Base-by-base conservation (phyloP, 2,329 filamentous ascomycete species). In the Talaromyces funiculosus region DNA sequence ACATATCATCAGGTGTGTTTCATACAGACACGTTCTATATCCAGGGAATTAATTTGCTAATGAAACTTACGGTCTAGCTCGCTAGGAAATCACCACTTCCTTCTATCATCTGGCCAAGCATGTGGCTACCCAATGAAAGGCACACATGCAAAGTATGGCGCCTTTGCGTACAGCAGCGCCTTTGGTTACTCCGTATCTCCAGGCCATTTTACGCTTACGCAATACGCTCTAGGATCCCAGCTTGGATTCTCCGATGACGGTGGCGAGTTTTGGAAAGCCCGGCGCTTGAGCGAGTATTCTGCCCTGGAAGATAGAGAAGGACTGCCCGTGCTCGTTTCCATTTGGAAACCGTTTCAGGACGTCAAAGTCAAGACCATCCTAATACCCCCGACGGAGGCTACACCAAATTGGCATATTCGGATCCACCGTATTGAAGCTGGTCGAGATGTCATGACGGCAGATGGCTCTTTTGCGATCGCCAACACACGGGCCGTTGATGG, bases 161-260 rank as follows among this genome's bases (percentile, higher is more conserved):
- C 79, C 60, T 78, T 80, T 51, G 77, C 77, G 3, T 80, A 81
- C 64, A 81, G 79, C 0, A 81, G 78, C 0, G 66, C 75, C 0
- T 81, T 81, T 40, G 74, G 72, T 0, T 81, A 81, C 63, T 75
- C 73, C 57, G 74, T 77, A 2, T 73, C 74, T 1, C 75, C 71
- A 0, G 74, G 73, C 0, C 22, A 40, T 9, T 37, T 65, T n/a
- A 29, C 43, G 22, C 43, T 66, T 7, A 26, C 18, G 2, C 37
- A 43, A 26, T 29, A 31, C n/a, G 54, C 54, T 7, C 18, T 29
- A 16, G 54, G 22, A 24, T 42, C 33, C 24, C 22, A 31, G 54
- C 37, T 57, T 3, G 38, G 33, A 9, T 31, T 57, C 37, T 42
- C 33, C 9, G 31, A 38, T 2, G 54, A 57, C 29, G 24, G 35